Evolutionary conservation across 163 green algal species (phyloP).

Genomic region (Smithsoniella earleae): DNA sequence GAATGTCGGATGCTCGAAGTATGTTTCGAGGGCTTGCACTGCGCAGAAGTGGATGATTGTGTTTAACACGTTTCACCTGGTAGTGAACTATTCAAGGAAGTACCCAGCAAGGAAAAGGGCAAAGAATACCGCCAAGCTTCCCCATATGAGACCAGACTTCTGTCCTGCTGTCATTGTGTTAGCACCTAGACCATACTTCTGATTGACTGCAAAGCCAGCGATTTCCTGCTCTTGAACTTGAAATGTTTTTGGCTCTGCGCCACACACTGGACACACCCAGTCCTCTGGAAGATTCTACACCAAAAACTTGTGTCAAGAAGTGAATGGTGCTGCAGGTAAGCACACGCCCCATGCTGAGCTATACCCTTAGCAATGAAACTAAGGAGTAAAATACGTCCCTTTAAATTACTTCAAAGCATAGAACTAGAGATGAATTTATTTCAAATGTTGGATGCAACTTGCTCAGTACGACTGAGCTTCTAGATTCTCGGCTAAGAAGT

Average conservation of each 20-base stretch:
- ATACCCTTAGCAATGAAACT: no score
- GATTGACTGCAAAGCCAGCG: constrained; percentile 92
- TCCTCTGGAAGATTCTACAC: constrained; percentile 75
- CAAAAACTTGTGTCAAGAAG: not conserved
- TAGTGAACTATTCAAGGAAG: constrained; percentile 56
- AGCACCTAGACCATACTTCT: constrained; percentile 86
- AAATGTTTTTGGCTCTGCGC: constrained; percentile 69
- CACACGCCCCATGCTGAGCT: not conserved
- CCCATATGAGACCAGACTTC: constrained; percentile 90
- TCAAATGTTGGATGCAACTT: no score
- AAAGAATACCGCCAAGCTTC: constrained; percentile 73
- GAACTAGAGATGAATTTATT: no score
- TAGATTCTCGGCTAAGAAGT: no score
- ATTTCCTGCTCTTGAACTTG: constrained; percentile 49
- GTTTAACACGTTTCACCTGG: no score
- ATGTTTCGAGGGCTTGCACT: no score
- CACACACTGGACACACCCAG: constrained; percentile 87
- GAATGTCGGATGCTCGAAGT: no score
- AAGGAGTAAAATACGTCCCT: no score
- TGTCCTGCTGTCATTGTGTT: constrained; percentile 87
- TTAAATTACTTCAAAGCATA: no score
- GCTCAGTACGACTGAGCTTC: no score
- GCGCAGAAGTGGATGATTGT: no score
- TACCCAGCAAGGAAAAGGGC: constrained; percentile 78
- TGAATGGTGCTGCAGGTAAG: not conserved